Evolutionary conservation across 192 early-diverging fungal species (phyloP).

Genomic region (Mortierella alpina): DNA sequence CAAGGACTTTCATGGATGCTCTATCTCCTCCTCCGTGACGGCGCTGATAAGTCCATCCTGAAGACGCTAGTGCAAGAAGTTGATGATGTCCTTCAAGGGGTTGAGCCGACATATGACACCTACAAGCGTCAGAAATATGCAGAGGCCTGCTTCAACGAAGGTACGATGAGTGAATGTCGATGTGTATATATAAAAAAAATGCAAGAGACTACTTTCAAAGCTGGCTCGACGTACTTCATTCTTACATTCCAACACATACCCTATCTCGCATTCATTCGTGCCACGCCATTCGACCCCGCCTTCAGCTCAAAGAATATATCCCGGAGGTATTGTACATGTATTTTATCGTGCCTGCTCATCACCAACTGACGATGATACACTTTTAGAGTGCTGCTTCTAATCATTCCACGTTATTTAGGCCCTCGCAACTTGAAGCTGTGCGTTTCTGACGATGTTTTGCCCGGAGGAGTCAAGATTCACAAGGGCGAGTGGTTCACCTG

Average conservation of each 20-base stretch:
- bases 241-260: not conserved
- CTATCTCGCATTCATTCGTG: not conserved
- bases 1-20: constrained; percentile 66
- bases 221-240: not conserved
- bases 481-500: constrained; percentile 64
- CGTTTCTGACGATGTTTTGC: constrained; percentile 67
- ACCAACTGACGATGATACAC: no score
- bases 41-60: constrained; percentile 33
- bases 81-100: constrained; percentile 18
- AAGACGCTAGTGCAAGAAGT: constrained; percentile 46
- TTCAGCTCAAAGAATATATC: no score
- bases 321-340: no score
- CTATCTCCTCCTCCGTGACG: constrained; percentile 42
- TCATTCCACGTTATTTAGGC: constrained; percentile 38
- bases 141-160: constrained; percentile 27
- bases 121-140: constrained; percentile 36
- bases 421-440: constrained; percentile 67
- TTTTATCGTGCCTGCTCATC: no score
- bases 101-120: constrained; percentile 28
- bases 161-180: not conserved
- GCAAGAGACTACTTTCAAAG: no score
- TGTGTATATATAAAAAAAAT: no score
- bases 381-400: no score
- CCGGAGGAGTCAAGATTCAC: constrained; percentile 68
- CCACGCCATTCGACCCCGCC: no score